phyloP scores from a whole-genome alignment of 768 basidiomycete genomes.

The Pleurotus sapidus region DNA sequence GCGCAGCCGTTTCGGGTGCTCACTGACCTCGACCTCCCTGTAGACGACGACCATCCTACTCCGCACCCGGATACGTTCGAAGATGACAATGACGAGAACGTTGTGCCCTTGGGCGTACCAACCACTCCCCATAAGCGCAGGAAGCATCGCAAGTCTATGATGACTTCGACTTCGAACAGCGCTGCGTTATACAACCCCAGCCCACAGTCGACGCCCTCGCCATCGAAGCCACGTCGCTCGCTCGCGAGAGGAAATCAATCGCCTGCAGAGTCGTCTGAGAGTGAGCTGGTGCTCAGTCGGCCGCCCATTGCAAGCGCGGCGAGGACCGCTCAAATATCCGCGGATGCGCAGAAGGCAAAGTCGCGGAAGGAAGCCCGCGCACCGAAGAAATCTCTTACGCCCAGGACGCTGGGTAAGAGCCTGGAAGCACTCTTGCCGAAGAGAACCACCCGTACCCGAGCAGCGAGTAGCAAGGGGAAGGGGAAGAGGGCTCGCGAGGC shows the following conservation, averaged over 20 bases:
- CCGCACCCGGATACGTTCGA: constrained; percentile 2
- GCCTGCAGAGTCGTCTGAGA: background rate
- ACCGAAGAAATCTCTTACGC: background rate
- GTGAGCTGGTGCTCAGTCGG: background rate
- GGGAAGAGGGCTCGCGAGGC: background rate
- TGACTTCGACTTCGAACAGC: background rate
- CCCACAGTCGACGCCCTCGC: background rate
- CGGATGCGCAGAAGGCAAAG: background rate
- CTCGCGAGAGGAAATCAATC: background rate
- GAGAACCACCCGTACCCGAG: background rate
- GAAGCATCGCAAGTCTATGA: background rate
- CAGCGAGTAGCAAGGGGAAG: background rate
- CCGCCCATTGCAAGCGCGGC: too few species aligned
- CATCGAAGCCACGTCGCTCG: background rate
- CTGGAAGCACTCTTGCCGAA: background rate
- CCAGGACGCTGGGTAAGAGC: background rate
- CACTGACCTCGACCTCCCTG: background rate
- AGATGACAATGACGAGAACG: constrained; percentile 3
- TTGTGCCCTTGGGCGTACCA: background rate
- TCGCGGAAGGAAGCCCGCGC: constrained; percentile 1
- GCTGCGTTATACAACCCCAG: background rate
- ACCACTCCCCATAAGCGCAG: constrained; percentile 1
- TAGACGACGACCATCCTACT: constrained; percentile 5
- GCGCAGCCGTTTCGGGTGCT: background rate
- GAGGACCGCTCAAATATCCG: background rate